Percentiles rank a stretch among this genome's conserved stretches.
Conservation (phyloP, 306 rosid species). For the Prunus padus region DNA sequence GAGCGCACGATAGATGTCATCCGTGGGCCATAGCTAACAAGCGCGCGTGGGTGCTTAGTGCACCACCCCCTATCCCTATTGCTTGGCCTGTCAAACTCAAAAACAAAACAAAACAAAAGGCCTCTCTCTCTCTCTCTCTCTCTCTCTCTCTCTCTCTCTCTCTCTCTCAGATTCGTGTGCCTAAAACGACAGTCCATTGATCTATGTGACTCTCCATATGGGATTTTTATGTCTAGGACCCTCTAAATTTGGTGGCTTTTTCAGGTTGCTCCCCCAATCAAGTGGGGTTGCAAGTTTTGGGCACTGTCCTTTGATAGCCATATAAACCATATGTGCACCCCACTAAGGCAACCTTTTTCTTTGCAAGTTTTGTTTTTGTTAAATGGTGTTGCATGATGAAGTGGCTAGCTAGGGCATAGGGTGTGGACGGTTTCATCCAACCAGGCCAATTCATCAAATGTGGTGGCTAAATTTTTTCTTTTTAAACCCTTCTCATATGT, state of each 20-base stretch:
- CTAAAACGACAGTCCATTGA: neutral
- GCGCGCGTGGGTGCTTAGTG: slow-evolving; percentile 54
- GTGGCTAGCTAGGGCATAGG: slow-evolving; percentile 13
- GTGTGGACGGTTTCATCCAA: slow-evolving; percentile 5
- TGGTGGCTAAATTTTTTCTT: neutral
- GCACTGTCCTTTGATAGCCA: slow-evolving; percentile 37
- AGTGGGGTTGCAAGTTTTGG: slow-evolving; percentile 31
- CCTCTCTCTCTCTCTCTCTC: neutral
- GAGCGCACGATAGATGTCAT: slow-evolving; percentile 50
- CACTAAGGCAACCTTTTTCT: slow-evolving; percentile 44
- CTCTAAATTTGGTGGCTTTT: slow-evolving; percentile 20
- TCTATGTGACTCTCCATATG: neutral
- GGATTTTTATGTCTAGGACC: neutral
- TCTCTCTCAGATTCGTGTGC: neutral
- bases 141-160: slow-evolving; percentile 6
- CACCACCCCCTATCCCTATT: slow-evolving; percentile 45
- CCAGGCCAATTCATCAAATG: neutral
- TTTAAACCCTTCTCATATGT: neutral
- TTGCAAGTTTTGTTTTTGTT: slow-evolving; percentile 21
- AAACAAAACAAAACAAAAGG: neutral
- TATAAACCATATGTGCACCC: slow-evolving; percentile 44
- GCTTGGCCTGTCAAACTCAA: slow-evolving; percentile 43
- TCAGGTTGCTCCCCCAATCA: slow-evolving; percentile 24
- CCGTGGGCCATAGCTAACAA: slow-evolving; percentile 50
- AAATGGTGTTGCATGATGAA: slow-evolving; percentile 8